phyloP scores from a whole-genome alignment of 2,329 filamentous ascomycete genomes.

The Akanthomyces muscarius region DNA sequence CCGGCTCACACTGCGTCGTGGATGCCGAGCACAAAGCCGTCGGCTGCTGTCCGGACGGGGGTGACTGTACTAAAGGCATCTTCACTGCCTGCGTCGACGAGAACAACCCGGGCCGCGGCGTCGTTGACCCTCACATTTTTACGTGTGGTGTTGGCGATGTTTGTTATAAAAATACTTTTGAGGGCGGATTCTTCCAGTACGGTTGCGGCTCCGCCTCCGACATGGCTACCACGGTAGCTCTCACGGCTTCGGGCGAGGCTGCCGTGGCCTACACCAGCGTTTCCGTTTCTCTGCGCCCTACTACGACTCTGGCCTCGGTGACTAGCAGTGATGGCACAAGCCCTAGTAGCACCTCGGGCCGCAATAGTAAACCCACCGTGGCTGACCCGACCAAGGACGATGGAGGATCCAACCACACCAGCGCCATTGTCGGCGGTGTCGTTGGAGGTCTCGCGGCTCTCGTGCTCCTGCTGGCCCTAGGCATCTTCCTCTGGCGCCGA shows the following conservation, averaged over 20 bases:
- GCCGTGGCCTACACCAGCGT: slow-evolving; percentile 35
- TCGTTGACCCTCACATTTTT: slow-evolving; percentile 53
- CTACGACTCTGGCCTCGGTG: slow-evolving; percentile 17
- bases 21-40: slow-evolving; percentile 47
- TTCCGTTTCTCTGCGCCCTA: slow-evolving; percentile 27
- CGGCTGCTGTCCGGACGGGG: slow-evolving; percentile 53
- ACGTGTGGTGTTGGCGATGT: slow-evolving; percentile 49
- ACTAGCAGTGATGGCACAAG: slow-evolving; percentile 18
- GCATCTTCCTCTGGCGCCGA: slow-evolving; percentile 42
- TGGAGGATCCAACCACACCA: slow-evolving; percentile 34
- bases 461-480: slow-evolving; percentile 38
- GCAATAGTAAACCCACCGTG: slow-evolving; percentile 5
- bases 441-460: slow-evolving; percentile 49
- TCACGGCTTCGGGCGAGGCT: slow-evolving; percentile 40
- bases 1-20: slow-evolving; percentile 55
- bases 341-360: slow-evolving; percentile 2
- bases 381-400: slow-evolving; percentile 7
- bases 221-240: slow-evolving; percentile 46
- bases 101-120: slow-evolving; percentile 46
- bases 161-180: slow-evolving; percentile 54
- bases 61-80: slow-evolving; percentile 50
- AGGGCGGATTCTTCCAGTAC: slow-evolving; percentile 53
- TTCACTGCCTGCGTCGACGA: slow-evolving; percentile 55
- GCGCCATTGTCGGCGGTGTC: slow-evolving; percentile 51
- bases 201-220: slow-evolving; percentile 50